A percentile compares a stretch with the other conserved stretches of the same genome.
These are phyloP conservation scores for Talaromyces sp. DNA, from an alignment of 2,329 filamentous ascomycete genomes.

Conservation along the genomic window DNA sequence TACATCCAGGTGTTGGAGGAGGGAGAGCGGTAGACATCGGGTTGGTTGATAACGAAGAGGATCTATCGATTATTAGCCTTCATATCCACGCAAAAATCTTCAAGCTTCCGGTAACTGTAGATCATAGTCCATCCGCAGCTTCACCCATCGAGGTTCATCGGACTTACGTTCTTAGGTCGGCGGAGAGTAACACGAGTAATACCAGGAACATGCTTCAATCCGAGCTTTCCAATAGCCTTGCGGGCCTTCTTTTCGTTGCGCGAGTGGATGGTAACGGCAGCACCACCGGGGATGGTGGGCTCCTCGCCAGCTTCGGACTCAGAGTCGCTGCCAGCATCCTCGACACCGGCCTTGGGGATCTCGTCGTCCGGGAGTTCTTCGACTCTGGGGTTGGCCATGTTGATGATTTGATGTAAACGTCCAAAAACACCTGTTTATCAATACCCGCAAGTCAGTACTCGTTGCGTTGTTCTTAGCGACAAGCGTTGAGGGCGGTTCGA, in stretches of 20 bases:
- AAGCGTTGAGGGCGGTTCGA: neutral
- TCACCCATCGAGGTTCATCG: slow-evolving; percentile 15
- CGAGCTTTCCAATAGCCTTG: slow-evolving; percentile 98
- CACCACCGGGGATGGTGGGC: slow-evolving; percentile 72
- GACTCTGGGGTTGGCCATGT: slow-evolving; percentile 97
- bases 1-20: slow-evolving; percentile 99
- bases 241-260: slow-evolving; percentile 99
- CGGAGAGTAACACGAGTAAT: slow-evolving; percentile 98
- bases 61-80: slow-evolving; percentile 57
- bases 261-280: slow-evolving; percentile 87
- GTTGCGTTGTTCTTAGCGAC: slow-evolving; percentile 9
- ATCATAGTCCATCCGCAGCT: neutral
- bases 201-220: slow-evolving; percentile 90
- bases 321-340: slow-evolving; percentile 57
- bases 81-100: neutral
- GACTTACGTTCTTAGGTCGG: slow-evolving; percentile 94
- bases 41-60: slow-evolving; percentile 99
- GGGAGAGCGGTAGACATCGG: slow-evolving; percentile 98
- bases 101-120: neutral
- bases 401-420: slow-evolving; percentile 16
- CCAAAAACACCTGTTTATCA: neutral
- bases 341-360: slow-evolving; percentile 77
- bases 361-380: slow-evolving; percentile 92
- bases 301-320: slow-evolving; percentile 54
- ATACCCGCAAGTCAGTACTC: neutral